Evolutionary conservation across 345 rosid species (phyloP).

Genomic region (Citrus unshiu): DNA sequence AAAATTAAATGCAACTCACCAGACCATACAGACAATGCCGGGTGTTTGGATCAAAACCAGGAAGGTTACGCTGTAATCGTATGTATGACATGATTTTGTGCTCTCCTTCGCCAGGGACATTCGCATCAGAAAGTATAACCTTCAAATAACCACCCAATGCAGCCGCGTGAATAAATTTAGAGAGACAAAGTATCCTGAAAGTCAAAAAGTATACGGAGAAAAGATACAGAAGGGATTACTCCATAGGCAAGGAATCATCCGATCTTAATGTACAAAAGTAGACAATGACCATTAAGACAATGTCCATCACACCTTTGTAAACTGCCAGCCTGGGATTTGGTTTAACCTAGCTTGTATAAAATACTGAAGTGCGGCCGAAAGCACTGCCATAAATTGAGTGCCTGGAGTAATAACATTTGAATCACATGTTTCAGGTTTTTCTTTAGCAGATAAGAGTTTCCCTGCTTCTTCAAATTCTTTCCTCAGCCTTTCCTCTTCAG

Average conservation of each 20-base stretch:
- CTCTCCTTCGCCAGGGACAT: conserved; percentile 98
- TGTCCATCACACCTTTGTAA: conserved; percentile 66
- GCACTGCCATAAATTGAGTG: conserved; percentile 85
- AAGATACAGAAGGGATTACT: conserved; percentile 48
- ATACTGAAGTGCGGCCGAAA: conserved; percentile 89
- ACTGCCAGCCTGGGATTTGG: conserved; percentile 73
- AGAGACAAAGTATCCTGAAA: conserved; percentile 53
- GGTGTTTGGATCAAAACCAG: conserved; percentile 93
- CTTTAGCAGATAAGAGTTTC: conserved; percentile 49
- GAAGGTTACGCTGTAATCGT: conserved; percentile 74
- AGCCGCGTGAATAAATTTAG: conserved; percentile 59
- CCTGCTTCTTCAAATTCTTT: conserved; percentile 77
- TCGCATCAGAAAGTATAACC: conserved; percentile 98
- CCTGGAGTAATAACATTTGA: conserved; percentile 99
- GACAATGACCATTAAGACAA: conserved; percentile 11
- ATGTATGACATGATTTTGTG: conserved; percentile 97
- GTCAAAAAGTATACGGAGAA: conserved; percentile 27
- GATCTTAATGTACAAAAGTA: conserved; percentile 28
- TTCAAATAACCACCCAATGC: conserved; percentile 66
- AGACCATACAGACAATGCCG: conserved; percentile 89
- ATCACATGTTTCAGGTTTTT: conserved; percentile 78
- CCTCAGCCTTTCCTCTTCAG: conserved; percentile 87
- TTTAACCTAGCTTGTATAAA: conserved; percentile 85
- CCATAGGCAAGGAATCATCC: conserved; percentile 48
- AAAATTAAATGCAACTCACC: conserved; percentile 44